Conservation (phyloP, 2,329 filamentous ascomycete genomes). For the Fusarium beomiforme region DNA sequence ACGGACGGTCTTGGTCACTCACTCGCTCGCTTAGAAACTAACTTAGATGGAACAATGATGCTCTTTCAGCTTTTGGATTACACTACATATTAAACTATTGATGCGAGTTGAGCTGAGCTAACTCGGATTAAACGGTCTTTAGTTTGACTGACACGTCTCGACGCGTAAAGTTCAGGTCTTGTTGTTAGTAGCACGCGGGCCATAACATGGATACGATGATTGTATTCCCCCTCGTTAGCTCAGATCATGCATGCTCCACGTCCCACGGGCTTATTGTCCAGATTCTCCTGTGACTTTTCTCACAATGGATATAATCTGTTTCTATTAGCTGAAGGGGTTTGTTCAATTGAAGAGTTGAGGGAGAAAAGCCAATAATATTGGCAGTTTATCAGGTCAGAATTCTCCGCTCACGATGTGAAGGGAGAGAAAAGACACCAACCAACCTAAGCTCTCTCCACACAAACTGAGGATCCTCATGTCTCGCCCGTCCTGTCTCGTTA, state of each 20-base stretch:
- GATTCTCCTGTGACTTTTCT: background rate
- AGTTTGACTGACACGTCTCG: slow-evolving; percentile 21
- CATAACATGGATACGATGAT: slow-evolving; percentile 25
- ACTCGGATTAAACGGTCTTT: background rate
- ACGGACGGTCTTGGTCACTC: slow-evolving; percentile 42
- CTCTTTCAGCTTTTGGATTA: slow-evolving; percentile 26
- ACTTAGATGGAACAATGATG: slow-evolving; percentile 41
- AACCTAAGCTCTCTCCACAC: background rate
- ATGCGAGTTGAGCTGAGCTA: background rate
- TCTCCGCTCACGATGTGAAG: slow-evolving; percentile 21
- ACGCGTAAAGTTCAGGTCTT: slow-evolving; percentile 11
- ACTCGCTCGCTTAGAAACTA: slow-evolving; percentile 35
- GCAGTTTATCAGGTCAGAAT: slow-evolving; percentile 29
- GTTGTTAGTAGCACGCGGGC: slow-evolving; percentile 14
- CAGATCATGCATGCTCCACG: background rate
- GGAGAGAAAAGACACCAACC: slow-evolving; percentile 15
- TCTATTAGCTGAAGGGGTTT: slow-evolving; percentile 4
- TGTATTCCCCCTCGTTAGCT: slow-evolving; percentile 14
- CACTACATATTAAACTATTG: background rate
- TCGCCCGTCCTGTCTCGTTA: slow-evolving; percentile 30
- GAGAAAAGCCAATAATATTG: slow-evolving; percentile 37
- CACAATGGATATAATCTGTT: slow-evolving; percentile 18
- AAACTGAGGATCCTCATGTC: slow-evolving; percentile 18
- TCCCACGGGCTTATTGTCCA: slow-evolving; percentile 28
- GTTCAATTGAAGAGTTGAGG: slow-evolving; percentile 12